A percentile compares a stretch with the other conserved stretches of the same genome.
These are phyloP conservation scores for Pisolithus albus DNA, from an alignment of 768 basidiomycete species.

Conservation along the genomic window DNA sequence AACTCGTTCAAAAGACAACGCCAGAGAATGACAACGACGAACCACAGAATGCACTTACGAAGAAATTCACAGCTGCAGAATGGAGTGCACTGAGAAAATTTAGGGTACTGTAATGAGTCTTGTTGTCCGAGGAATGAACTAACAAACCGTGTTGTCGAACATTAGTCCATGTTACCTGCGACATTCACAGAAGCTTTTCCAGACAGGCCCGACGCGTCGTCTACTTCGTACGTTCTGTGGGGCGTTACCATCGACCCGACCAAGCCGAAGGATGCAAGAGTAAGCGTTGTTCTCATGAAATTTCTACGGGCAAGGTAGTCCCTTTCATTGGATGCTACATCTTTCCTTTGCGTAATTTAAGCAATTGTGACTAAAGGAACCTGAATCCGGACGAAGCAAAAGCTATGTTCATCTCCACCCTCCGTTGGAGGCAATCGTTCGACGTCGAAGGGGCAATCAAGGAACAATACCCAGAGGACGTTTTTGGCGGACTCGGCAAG, in stretches of 20 bases:
- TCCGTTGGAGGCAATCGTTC: conserved; percentile 67
- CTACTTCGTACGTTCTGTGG: conserved; percentile 56
- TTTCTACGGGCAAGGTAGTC: conserved; percentile 68
- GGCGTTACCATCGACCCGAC: conserved; percentile 61
- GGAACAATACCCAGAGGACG: conserved; percentile 54
- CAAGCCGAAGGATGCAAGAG: conserved; percentile 49
- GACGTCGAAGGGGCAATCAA: conserved; percentile 51
- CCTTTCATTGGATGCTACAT: neutral
- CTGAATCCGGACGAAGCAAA: conserved; percentile 47
- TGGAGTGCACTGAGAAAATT: conserved; percentile 66
- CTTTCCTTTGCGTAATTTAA: neutral
- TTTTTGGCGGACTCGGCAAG: conserved; percentile 59
- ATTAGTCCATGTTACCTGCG: conserved; percentile 38
- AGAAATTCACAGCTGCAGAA: conserved; percentile 63
- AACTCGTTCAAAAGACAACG: neutral
- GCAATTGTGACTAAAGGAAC: conserved; percentile 32
- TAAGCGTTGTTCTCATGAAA: conserved; percentile 75
- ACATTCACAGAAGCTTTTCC: conserved; percentile 55
- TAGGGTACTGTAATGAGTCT: conserved; percentile 38
- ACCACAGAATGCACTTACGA: conserved; percentile 63
- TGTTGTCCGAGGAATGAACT: neutral
- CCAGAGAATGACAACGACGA: conserved; percentile 31
- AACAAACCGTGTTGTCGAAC: conserved; percentile 4
- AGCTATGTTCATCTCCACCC: conserved; percentile 60
- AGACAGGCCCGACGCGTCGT: conserved; percentile 46